A percentile compares a stretch with the other conserved stretches of the same genome.
phyloP scores from a whole-genome alignment of 352 stramenopile species.

The Phytophthora constricta region DNA sequence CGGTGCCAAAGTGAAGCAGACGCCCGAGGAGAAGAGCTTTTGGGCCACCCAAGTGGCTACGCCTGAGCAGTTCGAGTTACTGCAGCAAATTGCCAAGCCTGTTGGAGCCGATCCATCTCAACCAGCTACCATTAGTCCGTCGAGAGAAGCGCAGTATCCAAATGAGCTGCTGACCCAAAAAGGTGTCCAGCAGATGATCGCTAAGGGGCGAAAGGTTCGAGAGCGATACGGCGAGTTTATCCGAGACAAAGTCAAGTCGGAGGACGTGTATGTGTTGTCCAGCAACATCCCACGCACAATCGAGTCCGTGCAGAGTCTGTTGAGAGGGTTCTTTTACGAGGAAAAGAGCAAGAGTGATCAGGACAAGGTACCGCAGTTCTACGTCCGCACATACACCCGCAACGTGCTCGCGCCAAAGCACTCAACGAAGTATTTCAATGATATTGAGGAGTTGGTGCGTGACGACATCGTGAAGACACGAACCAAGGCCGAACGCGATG shows the following conservation, averaged over 20 bases:
- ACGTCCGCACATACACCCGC: background rate
- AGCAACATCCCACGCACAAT: constrained; percentile 38
- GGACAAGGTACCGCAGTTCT: background rate
- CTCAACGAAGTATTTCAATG: background rate
- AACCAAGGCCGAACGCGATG: background rate
- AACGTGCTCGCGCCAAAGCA: background rate
- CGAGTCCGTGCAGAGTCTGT: constrained; percentile 25
- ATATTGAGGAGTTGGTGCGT: background rate
- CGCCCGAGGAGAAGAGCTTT: constrained; percentile 31
- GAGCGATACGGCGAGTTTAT: constrained; percentile 21
- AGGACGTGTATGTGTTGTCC: constrained; percentile 36
- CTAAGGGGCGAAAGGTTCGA: constrained; percentile 15
- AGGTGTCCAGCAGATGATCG: constrained; percentile 24
- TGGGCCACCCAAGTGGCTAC: constrained; percentile 26
- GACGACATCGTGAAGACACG: background rate
- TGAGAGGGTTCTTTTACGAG: constrained; percentile 23
- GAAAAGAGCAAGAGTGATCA: background rate
- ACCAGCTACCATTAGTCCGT: constrained; percentile 1
- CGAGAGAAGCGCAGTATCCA: constrained; percentile 24
- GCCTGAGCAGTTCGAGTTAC: constrained; percentile 24
- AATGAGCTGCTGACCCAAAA: constrained; percentile 33
- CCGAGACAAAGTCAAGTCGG: background rate
- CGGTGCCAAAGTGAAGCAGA: constrained; percentile 27
- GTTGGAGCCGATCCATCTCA: constrained; percentile 15
- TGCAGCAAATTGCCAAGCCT: constrained; percentile 10